Evolutionary conservation across 805 yeast species (phyloP).

Genomic region (Candida germanica): DNA sequence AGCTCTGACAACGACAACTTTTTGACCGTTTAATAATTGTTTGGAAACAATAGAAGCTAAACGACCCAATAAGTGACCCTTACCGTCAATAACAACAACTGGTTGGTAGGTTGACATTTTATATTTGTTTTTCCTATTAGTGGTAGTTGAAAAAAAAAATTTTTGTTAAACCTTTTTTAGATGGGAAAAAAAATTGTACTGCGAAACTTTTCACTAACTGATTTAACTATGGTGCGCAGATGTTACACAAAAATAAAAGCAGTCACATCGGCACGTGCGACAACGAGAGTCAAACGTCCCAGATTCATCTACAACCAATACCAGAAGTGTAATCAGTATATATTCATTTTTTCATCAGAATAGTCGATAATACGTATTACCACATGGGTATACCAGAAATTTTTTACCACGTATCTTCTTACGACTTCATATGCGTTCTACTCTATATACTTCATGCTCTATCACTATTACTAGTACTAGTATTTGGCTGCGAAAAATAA

Average conservation of each 20-base stretch:
- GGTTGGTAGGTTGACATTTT: slow-evolving; percentile 86
- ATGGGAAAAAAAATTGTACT: slow-evolving; percentile 4
- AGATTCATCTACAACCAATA: too few species aligned
- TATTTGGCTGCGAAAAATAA: background rate
- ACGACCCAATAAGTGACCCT: slow-evolving; percentile 99
- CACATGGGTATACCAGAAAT: too few species aligned
- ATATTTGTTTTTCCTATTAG: slow-evolving; percentile 1
- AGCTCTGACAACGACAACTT: slow-evolving; percentile 94
- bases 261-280: slow-evolving; percentile 10
- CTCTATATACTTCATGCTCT: too few species aligned
- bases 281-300: too few species aligned
- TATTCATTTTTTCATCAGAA: too few species aligned
- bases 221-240: background rate
- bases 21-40: slow-evolving; percentile 97
- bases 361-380: too few species aligned
- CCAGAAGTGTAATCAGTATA: too few species aligned
- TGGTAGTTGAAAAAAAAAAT: slow-evolving; percentile 8
- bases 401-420: too few species aligned
- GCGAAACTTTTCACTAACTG: slow-evolving; percentile 1
- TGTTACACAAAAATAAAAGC: slow-evolving; percentile 10
- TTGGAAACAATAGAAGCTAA: slow-evolving; percentile 98
- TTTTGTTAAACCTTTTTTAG: slow-evolving; percentile 4
- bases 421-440: too few species aligned
- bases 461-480: too few species aligned
- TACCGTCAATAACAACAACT: slow-evolving; percentile 98